Conservation (phyloP, 106 monocot species). For the Allium fistulosum region DNA sequence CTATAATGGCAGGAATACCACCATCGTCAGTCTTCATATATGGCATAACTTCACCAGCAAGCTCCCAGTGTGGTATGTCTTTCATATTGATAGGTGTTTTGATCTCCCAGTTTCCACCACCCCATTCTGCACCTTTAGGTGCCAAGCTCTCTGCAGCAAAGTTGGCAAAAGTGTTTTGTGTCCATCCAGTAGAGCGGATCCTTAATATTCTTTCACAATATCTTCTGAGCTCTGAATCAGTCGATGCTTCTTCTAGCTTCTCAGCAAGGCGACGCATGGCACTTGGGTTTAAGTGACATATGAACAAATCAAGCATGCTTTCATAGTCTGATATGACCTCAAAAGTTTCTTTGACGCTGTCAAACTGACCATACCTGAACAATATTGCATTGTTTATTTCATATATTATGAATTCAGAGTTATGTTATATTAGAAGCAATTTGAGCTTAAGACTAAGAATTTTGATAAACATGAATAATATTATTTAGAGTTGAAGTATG, state of each 20-base stretch:
- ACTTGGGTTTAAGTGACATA: slow-evolving; percentile 96
- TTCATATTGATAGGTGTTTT: slow-evolving; percentile 74
- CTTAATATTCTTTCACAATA: slow-evolving; percentile 90
- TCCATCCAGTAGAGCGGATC: slow-evolving; percentile 87
- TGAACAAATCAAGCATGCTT: slow-evolving; percentile 96
- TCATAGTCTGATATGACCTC: slow-evolving; percentile 91
- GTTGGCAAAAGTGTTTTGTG: slow-evolving; percentile 93
- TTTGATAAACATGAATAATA: too few relatives aligned
- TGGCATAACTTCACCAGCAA: slow-evolving; percentile 90
- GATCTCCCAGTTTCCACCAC: slow-evolving; percentile 99
- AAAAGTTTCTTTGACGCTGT: slow-evolving; percentile 96
- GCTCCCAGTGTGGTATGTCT: slow-evolving; percentile 94
- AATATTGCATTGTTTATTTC: not conserved
- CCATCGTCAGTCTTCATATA: slow-evolving; percentile 94
- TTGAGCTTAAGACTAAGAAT: too few relatives aligned
- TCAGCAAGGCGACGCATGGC: slow-evolving; percentile 85
- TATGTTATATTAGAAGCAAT: too few relatives aligned
- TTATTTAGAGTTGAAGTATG: too few relatives aligned
- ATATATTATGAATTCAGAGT: too few relatives aligned
- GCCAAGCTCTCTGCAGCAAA: slow-evolving; percentile 99
- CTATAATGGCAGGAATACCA: slow-evolving; percentile 63
- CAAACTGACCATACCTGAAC: slow-evolving; percentile 93
- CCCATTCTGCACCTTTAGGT: slow-evolving; percentile 97
- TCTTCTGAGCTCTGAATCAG: slow-evolving; percentile 77
- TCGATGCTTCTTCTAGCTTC: slow-evolving; percentile 71